These are phyloP conservation scores for Fonsecaea multimorphosa DNA, from an alignment of 2,329 filamentous ascomycete genomes.

Conservation along the genomic window DNA sequence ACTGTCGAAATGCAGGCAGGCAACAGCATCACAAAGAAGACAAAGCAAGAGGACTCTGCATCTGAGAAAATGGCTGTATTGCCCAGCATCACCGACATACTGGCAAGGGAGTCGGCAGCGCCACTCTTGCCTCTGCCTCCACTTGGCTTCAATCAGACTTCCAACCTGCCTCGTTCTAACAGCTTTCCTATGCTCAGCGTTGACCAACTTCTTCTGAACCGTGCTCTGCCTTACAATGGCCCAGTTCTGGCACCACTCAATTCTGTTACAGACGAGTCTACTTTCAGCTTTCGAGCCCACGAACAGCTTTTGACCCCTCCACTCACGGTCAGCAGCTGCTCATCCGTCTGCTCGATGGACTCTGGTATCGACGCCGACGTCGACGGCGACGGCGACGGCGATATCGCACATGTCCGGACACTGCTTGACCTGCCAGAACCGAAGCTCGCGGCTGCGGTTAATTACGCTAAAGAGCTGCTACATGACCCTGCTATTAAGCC, in stretches of 20 bases:
- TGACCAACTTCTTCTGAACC: constrained; percentile 2
- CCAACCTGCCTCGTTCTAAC: constrained; percentile 3
- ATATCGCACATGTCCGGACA: neutral
- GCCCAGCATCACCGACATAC: constrained; percentile 23
- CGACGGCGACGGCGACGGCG: constrained; percentile 1
- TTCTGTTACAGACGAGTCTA: neutral
- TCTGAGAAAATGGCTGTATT: neutral
- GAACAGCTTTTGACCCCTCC: constrained; percentile 4
- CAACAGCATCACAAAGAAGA: neutral
- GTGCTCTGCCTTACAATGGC: neutral
- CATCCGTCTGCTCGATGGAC: constrained; percentile 8
- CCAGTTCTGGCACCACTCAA: neutral
- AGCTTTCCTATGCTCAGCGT: constrained; percentile 10
- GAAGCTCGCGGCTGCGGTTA: constrained; percentile 1
- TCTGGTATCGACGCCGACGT: neutral
- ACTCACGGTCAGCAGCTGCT: neutral
- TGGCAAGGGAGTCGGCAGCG: neutral
- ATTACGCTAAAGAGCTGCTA: constrained; percentile 11
- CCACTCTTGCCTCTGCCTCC: neutral
- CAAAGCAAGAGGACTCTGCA: neutral
- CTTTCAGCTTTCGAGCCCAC: neutral
- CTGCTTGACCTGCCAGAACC: constrained; percentile 9
- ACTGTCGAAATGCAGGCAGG: neutral
- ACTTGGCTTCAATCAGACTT: neutral
- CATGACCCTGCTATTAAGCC: constrained; percentile 17